Evolutionary conservation across 202 grass and related monocot genomes (phyloP).

Genomic region (Digitaria exilis): DNA sequence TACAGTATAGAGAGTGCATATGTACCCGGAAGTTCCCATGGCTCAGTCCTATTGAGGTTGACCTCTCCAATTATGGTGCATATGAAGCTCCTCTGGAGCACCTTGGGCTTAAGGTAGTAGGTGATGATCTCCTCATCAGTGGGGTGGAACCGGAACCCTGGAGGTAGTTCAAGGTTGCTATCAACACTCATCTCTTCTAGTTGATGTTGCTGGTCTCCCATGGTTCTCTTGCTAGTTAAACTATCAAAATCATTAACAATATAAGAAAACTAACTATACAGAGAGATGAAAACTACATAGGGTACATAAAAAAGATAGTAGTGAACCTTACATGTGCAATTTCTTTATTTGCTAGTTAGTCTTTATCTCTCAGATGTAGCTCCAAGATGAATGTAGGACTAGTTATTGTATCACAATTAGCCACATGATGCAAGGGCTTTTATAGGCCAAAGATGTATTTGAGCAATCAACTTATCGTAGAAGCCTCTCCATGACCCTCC

Average conservation of each 20-base stretch:
- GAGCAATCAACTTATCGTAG: conserved; percentile 46
- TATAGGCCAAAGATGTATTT: conserved; percentile 39
- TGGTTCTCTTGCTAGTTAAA: not conserved
- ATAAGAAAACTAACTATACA: not conserved
- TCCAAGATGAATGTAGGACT: not conserved
- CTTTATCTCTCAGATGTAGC: not conserved
- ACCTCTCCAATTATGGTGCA: conserved; percentile 39
- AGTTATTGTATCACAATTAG: not conserved
- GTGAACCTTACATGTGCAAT: not conserved
- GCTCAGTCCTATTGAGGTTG: conserved; percentile 53
- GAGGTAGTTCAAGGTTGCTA: conserved; percentile 29
- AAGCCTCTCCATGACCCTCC: conserved; percentile 34
- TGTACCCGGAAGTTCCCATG: not conserved
- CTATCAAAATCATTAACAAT: not conserved
- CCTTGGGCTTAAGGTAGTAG: conserved; percentile 51
- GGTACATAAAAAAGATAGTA: not conserved
- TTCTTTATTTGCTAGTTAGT: not conserved
- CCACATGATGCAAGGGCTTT: not conserved
- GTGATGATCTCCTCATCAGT: conserved; percentile 54
- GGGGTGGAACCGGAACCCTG: conserved; percentile 55
- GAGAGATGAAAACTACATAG: not conserved
- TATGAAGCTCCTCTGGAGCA: conserved; percentile 10
- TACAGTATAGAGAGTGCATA: not conserved
- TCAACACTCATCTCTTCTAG: not conserved
- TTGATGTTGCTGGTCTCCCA: conserved; percentile 25